Evolutionary conservation across 2,329 filamentous ascomycete genomes (phyloP).

Genomic region (Daldinia sp.): DNA sequence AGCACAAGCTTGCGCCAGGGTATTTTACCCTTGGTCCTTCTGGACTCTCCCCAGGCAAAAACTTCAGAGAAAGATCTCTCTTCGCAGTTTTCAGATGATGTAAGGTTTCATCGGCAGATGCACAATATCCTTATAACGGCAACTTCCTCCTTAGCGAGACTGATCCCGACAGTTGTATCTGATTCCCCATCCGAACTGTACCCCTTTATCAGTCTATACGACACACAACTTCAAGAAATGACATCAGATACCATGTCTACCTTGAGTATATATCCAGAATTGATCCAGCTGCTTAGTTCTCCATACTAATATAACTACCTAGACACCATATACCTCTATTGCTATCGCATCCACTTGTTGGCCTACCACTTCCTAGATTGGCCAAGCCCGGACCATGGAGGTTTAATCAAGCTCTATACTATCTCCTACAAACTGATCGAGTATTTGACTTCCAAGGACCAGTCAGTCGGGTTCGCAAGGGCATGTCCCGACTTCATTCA

Average conservation of each 20-base stretch:
- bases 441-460: neutral
- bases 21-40: neutral
- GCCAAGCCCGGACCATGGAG: neutral
- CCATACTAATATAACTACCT: neutral
- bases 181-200: neutral
- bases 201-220: neutral
- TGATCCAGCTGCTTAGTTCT: neutral
- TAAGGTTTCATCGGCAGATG: neutral
- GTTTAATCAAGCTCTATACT: neutral
- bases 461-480: neutral
- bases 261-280: neutral
- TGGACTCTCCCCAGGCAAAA: neutral
- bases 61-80: neutral
- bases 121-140: neutral
- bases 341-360: neutral
- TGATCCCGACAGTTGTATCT: neutral
- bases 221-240: conserved; percentile 2
- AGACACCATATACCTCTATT: conserved; percentile 2
- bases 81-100: neutral
- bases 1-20: conserved; percentile 2
- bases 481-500: neutral
- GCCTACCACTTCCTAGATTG: conserved; percentile 3
- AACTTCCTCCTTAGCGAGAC: neutral
- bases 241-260: neutral
- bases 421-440: neutral